Evolutionary conservation across 2,329 filamentous ascomycete species (phyloP).

Genomic region (Xylariaceae sp.): DNA sequence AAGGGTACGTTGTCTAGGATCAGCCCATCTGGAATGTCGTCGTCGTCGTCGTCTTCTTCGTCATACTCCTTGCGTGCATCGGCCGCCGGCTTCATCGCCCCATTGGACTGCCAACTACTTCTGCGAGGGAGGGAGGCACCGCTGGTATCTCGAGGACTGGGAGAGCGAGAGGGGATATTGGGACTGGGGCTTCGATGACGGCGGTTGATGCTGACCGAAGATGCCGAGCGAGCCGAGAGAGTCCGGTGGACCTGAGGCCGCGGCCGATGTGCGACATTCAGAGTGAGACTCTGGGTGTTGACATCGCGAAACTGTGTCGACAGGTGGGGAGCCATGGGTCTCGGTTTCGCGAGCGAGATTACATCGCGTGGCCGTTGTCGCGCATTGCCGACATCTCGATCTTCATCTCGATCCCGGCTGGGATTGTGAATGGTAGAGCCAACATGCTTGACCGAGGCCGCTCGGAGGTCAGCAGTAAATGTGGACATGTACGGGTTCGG

Average conservation of each 20-base stretch:
- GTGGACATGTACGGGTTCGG: constrained; percentile 47
- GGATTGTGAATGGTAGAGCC: constrained; percentile 23
- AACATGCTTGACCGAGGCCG: constrained; percentile 27
- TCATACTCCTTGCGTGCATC: constrained; percentile 73
- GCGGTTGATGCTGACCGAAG: constrained; percentile 34
- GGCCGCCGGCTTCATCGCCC: constrained; percentile 59
- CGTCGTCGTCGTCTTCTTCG: constrained; percentile 70
- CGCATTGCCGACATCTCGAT: too few relatives aligned
- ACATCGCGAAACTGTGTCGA: constrained; percentile 42
- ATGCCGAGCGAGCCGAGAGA: constrained; percentile 35
- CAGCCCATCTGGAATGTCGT: constrained; percentile 71
- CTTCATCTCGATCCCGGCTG: constrained; percentile 29
- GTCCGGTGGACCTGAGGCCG: constrained; percentile 28
- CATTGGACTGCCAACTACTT: constrained; percentile 67
- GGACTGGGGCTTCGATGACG: constrained; percentile 50
- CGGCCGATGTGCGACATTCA: constrained; percentile 28
- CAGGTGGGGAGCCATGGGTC: constrained; percentile 42
- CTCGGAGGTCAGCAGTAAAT: constrained; percentile 39
- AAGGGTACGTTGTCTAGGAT: constrained; percentile 79
- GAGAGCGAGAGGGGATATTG: constrained; percentile 33
- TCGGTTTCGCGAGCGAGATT: constrained; percentile 28
- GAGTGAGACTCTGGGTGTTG: constrained; percentile 36
- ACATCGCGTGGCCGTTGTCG: constrained; percentile 32
- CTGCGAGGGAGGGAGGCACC: constrained; percentile 40
- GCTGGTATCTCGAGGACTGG: constrained; percentile 40